phyloP scores from a whole-genome alignment of 495 filamentous ascomycete genomes.

The Evernia prunastri region DNA sequence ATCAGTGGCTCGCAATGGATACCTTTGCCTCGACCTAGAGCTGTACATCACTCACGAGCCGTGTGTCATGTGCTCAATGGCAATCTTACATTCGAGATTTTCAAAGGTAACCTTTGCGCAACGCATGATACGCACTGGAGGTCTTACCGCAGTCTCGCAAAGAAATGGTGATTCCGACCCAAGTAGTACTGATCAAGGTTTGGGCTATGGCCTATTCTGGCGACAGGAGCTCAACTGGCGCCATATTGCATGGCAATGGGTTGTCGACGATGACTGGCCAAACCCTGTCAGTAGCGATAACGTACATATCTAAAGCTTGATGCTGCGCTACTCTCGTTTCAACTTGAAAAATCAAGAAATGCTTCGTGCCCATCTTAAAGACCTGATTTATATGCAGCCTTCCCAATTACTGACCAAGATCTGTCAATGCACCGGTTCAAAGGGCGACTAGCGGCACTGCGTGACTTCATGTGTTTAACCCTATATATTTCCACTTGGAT shows the following conservation, averaged over 20 bases:
- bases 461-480: not conserved
- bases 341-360: not conserved
- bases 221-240: slow-evolving; percentile 92
- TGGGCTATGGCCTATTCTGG: slow-evolving; percentile 84
- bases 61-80: slow-evolving; percentile 95
- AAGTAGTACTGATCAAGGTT: slow-evolving; percentile 32
- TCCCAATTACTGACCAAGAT: not conserved
- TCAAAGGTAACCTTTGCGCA: slow-evolving; percentile 69
- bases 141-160: slow-evolving; percentile 40
- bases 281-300: not conserved
- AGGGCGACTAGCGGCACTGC: not conserved
- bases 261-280: slow-evolving; percentile 29
- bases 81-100: slow-evolving; percentile 85
- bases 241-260: slow-evolving; percentile 76
- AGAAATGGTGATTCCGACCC: slow-evolving; percentile 22
- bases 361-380: not conserved
- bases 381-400: not conserved
- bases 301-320: slow-evolving; percentile 6
- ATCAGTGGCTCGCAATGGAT: slow-evolving; percentile 53
- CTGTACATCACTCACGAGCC: slow-evolving; percentile 92
- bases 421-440: not conserved
- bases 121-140: slow-evolving; percentile 53
- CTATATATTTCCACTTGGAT: not conserved
- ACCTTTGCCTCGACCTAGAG: slow-evolving; percentile 86
- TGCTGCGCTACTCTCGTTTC: not conserved